phyloP scores from a whole-genome alignment of 257 asterid species.

The Solanum arcanum region DNA sequence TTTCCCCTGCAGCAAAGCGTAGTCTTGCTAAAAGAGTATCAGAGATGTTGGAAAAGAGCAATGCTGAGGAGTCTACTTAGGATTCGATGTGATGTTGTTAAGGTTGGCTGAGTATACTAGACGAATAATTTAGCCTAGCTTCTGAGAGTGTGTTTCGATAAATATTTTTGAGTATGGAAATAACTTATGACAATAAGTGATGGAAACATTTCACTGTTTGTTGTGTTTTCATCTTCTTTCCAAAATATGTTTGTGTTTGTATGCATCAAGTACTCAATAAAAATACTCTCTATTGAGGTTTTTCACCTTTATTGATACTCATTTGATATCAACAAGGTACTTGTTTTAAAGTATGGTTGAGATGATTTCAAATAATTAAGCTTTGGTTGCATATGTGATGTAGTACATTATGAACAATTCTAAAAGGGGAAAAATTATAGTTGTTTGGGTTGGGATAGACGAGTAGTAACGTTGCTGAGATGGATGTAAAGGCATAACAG shows the following conservation, averaged over 20 bases:
- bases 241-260: background rate
- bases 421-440: background rate
- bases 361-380: background rate
- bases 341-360: background rate
- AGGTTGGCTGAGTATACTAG: background rate
- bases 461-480: background rate
- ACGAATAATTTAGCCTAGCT: background rate
- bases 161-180: background rate
- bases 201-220: background rate
- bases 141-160: background rate
- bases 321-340: background rate
- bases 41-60: constrained; percentile 9
- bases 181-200: background rate
- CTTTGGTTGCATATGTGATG: background rate
- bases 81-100: background rate
- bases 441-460: background rate
- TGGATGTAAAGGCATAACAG: background rate
- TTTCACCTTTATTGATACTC: background rate
- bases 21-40: constrained; percentile 56
- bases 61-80: background rate
- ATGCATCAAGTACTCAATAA: background rate
- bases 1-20: constrained; percentile 59
- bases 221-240: background rate
- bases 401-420: background rate
- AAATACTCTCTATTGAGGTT: background rate